phyloP scores from a whole-genome alignment of 805 yeast species.

The Starmera quercuum region DNA sequence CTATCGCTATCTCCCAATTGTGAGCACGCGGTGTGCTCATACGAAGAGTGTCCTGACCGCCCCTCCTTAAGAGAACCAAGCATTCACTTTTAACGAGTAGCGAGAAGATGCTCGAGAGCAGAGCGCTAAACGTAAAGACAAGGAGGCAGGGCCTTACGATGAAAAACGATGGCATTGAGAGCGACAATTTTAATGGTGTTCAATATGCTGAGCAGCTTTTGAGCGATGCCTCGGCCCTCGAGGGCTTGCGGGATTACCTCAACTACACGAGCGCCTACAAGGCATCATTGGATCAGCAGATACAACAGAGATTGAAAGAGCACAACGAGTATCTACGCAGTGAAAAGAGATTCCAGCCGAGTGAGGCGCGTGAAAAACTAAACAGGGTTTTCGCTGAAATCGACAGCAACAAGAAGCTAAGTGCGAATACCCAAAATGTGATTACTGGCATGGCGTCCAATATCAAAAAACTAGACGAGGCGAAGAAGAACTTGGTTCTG shows the following conservation, averaged over 20 bases:
- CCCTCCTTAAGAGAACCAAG: too few relatives aligned
- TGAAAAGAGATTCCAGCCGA: slow-evolving; percentile 13
- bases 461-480: slow-evolving; percentile 70
- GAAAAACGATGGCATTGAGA: too few relatives aligned
- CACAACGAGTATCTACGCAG: slow-evolving; percentile 22
- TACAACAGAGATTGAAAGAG: slow-evolving; percentile 28
- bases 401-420: slow-evolving; percentile 36
- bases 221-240: slow-evolving; percentile 40
- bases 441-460: slow-evolving; percentile 68
- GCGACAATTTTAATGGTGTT: too few relatives aligned
- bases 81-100: too few relatives aligned
- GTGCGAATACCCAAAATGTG: slow-evolving; percentile 48
- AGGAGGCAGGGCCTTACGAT: too few relatives aligned
- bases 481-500: slow-evolving; percentile 75
- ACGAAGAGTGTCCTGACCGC: too few relatives aligned
- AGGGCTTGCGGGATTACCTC: slow-evolving; percentile 42
- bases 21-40: too few relatives aligned
- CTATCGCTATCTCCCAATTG: too few relatives aligned
- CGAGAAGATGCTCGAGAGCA: too few relatives aligned
- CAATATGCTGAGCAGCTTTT: too few relatives aligned
- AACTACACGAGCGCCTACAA: slow-evolving; percentile 45
- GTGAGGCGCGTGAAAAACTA: slow-evolving; percentile 20
- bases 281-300: slow-evolving; percentile 36
- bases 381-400: slow-evolving; percentile 35
- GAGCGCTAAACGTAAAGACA: too few relatives aligned